Evolutionary conservation across 2,329 filamentous ascomycete genomes (phyloP), one percentile per base, ranked within the genome.

Genomic region (Clarireedia hainanense): DNA sequence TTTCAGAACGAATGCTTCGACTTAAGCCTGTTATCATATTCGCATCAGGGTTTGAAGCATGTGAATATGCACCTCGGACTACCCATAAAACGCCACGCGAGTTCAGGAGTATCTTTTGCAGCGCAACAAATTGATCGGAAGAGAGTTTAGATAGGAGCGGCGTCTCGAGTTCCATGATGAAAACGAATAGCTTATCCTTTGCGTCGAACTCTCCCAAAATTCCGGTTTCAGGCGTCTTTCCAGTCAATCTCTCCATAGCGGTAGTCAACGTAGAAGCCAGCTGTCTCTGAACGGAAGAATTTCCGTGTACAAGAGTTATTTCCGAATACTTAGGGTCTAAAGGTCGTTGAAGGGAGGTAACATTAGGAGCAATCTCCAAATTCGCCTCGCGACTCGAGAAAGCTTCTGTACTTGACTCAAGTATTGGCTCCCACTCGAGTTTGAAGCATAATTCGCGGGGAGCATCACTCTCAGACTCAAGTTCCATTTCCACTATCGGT

Each of bases 31-130:
- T 42, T 4, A 69, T 52, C 63, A 67, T 63, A 17, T 66, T 67
- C 2, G 52, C 36, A 26, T 63, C 61, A 20, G 67, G 67, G 40
- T 62, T 61, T 7, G 47, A 50, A 42, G 65, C 60, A 45, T 68
- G 67, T 63, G 57, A 70, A 46, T 75, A 72, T 4, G 73, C 75
- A 2, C 73, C 74, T 0, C 68, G 67, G 0, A 76, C 76, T 10
- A 80, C 59, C 77, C 79, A 83, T 0, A 82, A 54, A 3, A 81
- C 61, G 2, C 72, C 70, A 36, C 70, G 71, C 0, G 72, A 67
- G 1, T 50, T 58, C 5, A 66, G 64, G 2, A 77, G 65, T 4
- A 81, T 57, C 0, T 63, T 60, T 20, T 75, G 71, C 27, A 83
- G 71, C 1, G 64, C 43, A 0, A 66, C 45, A 57, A 79, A 82